These are phyloP conservation scores for Pecoramyces ruminantium DNA, from an alignment of 192 early-diverging fungal genomes.

Conservation along the genomic window DNA sequence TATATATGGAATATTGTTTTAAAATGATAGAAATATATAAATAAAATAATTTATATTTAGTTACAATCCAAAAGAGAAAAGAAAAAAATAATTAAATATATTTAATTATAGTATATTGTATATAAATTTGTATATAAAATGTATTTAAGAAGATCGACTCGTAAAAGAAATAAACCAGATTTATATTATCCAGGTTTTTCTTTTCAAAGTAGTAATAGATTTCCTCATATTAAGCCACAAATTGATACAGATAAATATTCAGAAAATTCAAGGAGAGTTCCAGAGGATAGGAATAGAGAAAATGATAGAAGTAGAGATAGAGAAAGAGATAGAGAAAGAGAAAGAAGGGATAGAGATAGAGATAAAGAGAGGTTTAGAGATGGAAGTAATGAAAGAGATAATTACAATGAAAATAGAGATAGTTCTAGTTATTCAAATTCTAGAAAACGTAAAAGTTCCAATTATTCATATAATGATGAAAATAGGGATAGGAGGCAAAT, in stretches of 20 bases:
- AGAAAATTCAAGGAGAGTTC: background rate
- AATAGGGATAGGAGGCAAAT: background rate
- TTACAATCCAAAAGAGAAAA: no score
- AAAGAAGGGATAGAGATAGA: background rate
- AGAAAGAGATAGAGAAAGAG: background rate
- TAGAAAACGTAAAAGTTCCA: background rate
- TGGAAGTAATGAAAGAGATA: background rate
- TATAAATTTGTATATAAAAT: no score
- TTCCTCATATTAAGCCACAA: background rate
- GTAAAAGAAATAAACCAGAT: background rate
- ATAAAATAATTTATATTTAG: no score
- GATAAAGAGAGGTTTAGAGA: background rate
- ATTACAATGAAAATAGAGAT: background rate
- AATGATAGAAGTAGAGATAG: background rate
- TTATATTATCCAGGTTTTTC: background rate
- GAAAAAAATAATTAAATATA: no score
- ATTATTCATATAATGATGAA: background rate
- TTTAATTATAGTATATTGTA: no score
- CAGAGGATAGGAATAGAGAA: background rate
- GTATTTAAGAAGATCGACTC: background rate
- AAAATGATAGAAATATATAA: no score
- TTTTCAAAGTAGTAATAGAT: background rate
- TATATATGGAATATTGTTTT: no score
- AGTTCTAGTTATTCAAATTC: background rate
- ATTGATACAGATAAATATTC: background rate